Conservation (phyloP, 2,329 filamentous ascomycete genomes). For the Pseudogymnoascus verrucosus region DNA sequence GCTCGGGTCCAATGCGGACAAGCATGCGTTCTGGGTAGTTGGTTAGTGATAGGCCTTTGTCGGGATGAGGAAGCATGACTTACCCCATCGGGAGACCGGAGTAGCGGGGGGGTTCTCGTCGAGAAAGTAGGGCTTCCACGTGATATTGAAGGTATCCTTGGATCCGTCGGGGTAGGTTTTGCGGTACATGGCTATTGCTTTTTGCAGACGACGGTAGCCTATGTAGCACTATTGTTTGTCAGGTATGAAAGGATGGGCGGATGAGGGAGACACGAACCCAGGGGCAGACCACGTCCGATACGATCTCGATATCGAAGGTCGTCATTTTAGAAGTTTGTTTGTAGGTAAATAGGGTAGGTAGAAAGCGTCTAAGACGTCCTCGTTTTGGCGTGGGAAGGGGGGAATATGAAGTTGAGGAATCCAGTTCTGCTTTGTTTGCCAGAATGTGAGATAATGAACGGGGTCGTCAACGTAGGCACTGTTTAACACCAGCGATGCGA, state of each 20-base stretch:
- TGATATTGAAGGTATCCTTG: constrained; percentile 62
- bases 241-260: background rate
- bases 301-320: constrained; percentile 66
- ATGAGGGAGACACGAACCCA: constrained; percentile 27
- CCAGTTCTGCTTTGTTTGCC: background rate
- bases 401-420: background rate
- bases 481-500: background rate
- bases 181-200: constrained; percentile 61
- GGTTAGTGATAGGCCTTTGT: background rate
- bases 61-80: background rate
- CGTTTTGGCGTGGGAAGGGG: background rate
- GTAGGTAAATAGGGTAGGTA: background rate
- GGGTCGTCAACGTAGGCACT: background rate
- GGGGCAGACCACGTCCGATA: constrained; percentile 77
- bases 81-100: background rate
- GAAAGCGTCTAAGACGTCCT: background rate
- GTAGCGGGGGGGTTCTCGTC: constrained; percentile 32
- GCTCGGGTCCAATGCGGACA: background rate
- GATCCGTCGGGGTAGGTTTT: constrained; percentile 47
- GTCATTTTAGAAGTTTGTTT: constrained; percentile 45
- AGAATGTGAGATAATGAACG: background rate
- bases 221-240: constrained; percentile 52
- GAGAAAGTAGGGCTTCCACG: constrained; percentile 76
- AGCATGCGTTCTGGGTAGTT: background rate
- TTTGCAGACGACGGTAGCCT: constrained; percentile 66